Base-by-base conservation (phyloP, 176 grass and related monocot genomes). In the Oryza coarctata region DNA sequence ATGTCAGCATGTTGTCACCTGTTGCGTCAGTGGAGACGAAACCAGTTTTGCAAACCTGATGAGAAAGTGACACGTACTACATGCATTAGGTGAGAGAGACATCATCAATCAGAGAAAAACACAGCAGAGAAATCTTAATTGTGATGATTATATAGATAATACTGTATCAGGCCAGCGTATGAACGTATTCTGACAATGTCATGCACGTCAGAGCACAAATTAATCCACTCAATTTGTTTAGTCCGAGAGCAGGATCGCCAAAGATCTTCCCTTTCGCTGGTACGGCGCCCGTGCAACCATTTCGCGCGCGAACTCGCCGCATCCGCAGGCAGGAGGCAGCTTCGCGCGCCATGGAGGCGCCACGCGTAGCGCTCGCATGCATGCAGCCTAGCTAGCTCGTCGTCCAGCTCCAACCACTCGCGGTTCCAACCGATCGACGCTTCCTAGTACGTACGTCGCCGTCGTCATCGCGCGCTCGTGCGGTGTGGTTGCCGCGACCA, bases 381-480 rank as follows among this genome's bases (percentile, higher is more conserved):
- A 64, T 30, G 62, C 33, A 55, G 9, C 44, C 47, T 32, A 13
- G 69, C 69, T 6, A 41, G 36, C 38, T 38, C 26, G 6, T 30
- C 81, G 29, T 38, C 62, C n/a, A 27, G 15, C 11, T 60, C 64
- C 63, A 39, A 60, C 64, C 69, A 26, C 68, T 31, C 22, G 38
- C 22, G 4, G 68, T 63, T 34, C 7, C 60, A 36, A 66, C 58
- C 28, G 28, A 70, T 14, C 58, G 40, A 79, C 66, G 74, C 65
- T 85, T 78, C 83, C 68, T 65, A 44, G 83, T 79, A 40, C 58
- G 67, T 41, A 27, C 61, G 60, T 27, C 36, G 35, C 40, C 67
- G 38, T 20, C 70, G 40, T 5, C 52, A 32, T 20, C 74, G 74
- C 32, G 25, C 6, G 70, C 41, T 73, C 83, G 67, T 86, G 84